A percentile compares a stretch with the other conserved stretches of the same genome.
Conservation (phyloP, 2,329 filamentous ascomycete genomes). For the Neopestalotiopsis clavispora region DNA sequence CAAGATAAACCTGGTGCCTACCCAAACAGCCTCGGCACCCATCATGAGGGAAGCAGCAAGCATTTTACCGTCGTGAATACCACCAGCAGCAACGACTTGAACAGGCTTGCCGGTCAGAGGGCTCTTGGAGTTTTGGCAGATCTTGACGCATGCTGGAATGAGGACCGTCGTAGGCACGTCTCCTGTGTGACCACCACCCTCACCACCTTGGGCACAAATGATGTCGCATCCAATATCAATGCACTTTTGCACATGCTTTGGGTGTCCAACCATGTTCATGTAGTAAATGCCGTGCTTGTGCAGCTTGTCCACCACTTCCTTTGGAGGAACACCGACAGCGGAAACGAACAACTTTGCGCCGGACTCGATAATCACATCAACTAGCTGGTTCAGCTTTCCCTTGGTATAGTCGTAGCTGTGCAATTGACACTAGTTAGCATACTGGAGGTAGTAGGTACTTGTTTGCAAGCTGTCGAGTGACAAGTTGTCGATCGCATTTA, state of each 20-base stretch:
- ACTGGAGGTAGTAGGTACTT: not conserved
- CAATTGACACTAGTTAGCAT: constrained; percentile 26
- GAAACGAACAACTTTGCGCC: constrained; percentile 94
- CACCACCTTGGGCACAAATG: constrained; percentile 97
- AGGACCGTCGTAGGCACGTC: constrained; percentile 91
- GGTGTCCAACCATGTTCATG: constrained; percentile 99
- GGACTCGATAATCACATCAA: constrained; percentile 91
- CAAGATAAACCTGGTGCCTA: constrained; percentile 94
- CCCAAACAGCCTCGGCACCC: constrained; percentile 91
- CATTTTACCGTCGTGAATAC: constrained; percentile 90
- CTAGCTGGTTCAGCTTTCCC: constrained; percentile 90
- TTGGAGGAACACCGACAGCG: constrained; percentile 91
- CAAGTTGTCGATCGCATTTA: constrained; percentile 10
- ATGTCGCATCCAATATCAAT: constrained; percentile 91
- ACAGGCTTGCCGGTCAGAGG: constrained; percentile 87
- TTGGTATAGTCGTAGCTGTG: constrained; percentile 98
- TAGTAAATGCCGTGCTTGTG: constrained; percentile 88
- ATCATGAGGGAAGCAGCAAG: constrained; percentile 91
- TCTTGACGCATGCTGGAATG: constrained; percentile 88
- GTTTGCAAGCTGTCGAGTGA: not conserved
- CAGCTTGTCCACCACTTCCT: constrained; percentile 85
- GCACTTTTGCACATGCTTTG: constrained; percentile 98
- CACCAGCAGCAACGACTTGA: constrained; percentile 91
- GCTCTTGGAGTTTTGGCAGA: constrained; percentile 80
- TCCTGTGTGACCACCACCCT: constrained; percentile 95